Evolutionary conservation across 495 filamentous ascomycete species (phyloP).

Genomic region (Jackrogersella minutella): DNA sequence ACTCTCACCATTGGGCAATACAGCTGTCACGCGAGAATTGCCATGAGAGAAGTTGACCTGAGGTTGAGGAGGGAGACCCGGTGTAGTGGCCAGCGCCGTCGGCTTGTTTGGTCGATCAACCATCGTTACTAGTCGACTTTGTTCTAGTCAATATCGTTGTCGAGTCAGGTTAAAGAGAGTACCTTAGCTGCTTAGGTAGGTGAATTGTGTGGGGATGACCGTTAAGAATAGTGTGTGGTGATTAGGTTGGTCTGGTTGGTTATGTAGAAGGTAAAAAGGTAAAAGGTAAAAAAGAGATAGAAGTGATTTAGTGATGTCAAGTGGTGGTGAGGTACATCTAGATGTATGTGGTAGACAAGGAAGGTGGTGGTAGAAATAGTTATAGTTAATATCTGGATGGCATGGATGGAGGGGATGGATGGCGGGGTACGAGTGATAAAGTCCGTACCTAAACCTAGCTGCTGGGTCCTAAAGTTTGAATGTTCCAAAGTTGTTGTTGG

Average conservation of each 20-base stretch:
- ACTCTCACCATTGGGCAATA: slow-evolving; percentile 83
- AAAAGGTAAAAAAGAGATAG: no score
- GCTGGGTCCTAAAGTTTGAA: not conserved
- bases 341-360: not conserved
- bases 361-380: not conserved
- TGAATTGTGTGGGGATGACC: no score
- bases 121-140: slow-evolving; percentile 52
- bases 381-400: not conserved
- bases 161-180: not conserved
- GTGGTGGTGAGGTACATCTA: not conserved
- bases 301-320: no score
- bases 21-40: slow-evolving; percentile 71
- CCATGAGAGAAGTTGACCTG: slow-evolving; percentile 72
- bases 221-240: no score
- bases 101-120: slow-evolving; percentile 89
- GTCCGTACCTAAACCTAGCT: no score
- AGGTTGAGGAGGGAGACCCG: slow-evolving; percentile 68
- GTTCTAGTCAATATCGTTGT: not conserved
- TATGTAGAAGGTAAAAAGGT: no score
- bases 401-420: not conserved
- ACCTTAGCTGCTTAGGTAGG: not conserved
- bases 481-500: slow-evolving; percentile 31
- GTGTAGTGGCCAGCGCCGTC: slow-evolving; percentile 73
- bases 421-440: slow-evolving; percentile 28
- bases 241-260: no score